Evolutionary conservation across 129 eudicot species (phyloP).

Genomic region (Gnaphalium uliginosum): DNA sequence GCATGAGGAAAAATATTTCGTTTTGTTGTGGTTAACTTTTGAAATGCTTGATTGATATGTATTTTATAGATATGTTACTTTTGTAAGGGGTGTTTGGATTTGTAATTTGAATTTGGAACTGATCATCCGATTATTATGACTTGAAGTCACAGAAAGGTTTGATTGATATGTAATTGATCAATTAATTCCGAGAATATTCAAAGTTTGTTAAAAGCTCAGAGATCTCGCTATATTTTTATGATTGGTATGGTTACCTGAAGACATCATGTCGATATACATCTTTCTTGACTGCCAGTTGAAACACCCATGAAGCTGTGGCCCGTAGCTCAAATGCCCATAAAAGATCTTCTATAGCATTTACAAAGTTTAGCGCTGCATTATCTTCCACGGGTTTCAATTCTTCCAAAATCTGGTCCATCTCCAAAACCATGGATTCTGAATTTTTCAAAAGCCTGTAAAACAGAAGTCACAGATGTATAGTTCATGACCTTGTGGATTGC

Average conservation of each 20-base stretch:
- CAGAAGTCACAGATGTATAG: neutral
- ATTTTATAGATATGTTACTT: neutral
- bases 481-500: neutral
- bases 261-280: constrained; percentile 64
- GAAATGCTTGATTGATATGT: neutral
- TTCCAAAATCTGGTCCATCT: constrained; percentile 59
- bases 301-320: constrained; percentile 95
- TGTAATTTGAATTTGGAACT: neutral
- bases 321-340: constrained; percentile 97
- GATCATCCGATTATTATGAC: neutral
- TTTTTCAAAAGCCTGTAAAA: constrained; percentile 68
- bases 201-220: neutral
- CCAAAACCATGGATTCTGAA: constrained; percentile 58
- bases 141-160: neutral
- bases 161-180: neutral
- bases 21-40: neutral
- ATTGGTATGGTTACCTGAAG: constrained; percentile 54
- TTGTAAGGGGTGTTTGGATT: neutral
- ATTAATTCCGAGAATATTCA: neutral
- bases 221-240: neutral
- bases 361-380: constrained; percentile 83
- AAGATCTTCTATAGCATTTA: constrained; percentile 85
- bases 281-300: constrained; percentile 87
- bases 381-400: constrained; percentile 69
- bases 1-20: constrained; percentile 15